Evolutionary conservation across 2,329 filamentous ascomycete genomes (phyloP).

Genomic region (Coniochaeta pulveracea): DNA sequence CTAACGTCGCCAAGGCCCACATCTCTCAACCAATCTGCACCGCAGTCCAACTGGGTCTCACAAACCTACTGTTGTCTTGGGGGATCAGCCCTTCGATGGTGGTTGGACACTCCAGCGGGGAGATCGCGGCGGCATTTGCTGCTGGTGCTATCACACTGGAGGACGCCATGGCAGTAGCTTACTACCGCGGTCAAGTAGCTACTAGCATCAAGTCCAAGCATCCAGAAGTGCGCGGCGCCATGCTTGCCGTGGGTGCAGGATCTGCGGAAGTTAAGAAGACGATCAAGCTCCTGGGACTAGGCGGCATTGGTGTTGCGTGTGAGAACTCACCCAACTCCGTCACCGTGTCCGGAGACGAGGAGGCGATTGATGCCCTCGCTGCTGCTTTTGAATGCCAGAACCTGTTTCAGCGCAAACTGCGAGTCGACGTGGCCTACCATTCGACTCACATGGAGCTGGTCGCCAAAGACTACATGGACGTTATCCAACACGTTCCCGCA

Average conservation of each 20-base stretch:
- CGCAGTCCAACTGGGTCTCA: constrained; percentile 22
- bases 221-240: neutral
- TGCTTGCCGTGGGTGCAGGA: constrained; percentile 15
- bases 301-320: constrained; percentile 12
- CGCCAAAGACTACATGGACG: constrained; percentile 19
- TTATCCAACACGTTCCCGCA: constrained; percentile 4
- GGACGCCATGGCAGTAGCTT: constrained; percentile 11
- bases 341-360: constrained; percentile 15
- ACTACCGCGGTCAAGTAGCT: constrained; percentile 11
- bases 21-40: constrained; percentile 21
- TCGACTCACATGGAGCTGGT: constrained; percentile 26
- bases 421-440: constrained; percentile 31
- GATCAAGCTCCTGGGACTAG: constrained; percentile 2
- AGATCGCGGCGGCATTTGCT: constrained; percentile 15
- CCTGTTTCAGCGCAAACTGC: constrained; percentile 23
- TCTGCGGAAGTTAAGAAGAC: neutral
- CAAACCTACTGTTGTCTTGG: constrained; percentile 15
- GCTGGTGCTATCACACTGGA: constrained; percentile 8
- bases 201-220: constrained; percentile 4
- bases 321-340: constrained; percentile 14
- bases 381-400: constrained; percentile 16
- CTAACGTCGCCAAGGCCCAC: constrained; percentile 11
- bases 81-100: constrained; percentile 11
- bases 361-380: constrained; percentile 17
- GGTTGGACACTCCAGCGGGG: constrained; percentile 14